Base-by-base conservation (phyloP, 176 grass and related monocot genomes). In the Miscanthus lutarioriparius region DNA sequence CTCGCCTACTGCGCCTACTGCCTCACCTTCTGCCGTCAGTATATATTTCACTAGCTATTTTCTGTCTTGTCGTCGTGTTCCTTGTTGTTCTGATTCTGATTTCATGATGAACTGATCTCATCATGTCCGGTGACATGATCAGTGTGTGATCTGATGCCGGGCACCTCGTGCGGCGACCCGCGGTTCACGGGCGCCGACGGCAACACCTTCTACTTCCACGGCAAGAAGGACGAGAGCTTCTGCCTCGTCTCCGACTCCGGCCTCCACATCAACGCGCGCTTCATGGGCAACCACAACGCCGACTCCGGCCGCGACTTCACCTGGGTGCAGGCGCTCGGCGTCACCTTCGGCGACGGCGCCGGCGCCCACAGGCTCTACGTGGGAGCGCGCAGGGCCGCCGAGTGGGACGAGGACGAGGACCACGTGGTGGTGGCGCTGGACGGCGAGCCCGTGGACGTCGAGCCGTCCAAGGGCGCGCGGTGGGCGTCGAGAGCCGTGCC, bases 201-300 rank as follows among this genome's bases (percentile, higher is more conserved):
- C 28, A 95, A 92, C 74, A 88, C 76, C 45, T 95, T 92, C 90
- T 95, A 95, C 90, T 95, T 95, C 93, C 93, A 95, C 20, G 93
- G 93, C 1, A 86, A 85, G 66, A 92, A 88, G 83, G 85, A 86
- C 28, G 74, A 69, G n/a, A 80, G 90, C 25, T 95, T 90, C 83
- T 95, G 93, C 82, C 28, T 95, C 35, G 54, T 92, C 22, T 67
- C 93, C 12, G 93, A 95, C 75, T 2, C 27, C 13, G 4, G 51
- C 38, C 56, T 95, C 49, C 93, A 95, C 85, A 81, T 95, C 78
- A 95, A 95, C 74, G 90, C 85, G 0, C 93, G 90, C 70, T 92
- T 95, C 86, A 88, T 92, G 56, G 93, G 93, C 32, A 90, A 90
- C 78, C 93, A 48, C 79, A 95, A 95, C 82, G 35, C 82, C 1